A percentile compares a stretch with the other conserved stretches of the same genome.
These are phyloP conservation scores for Hortaea sp. DNA, from an alignment of 2,329 filamentous ascomycete genomes.

Conservation along the genomic window DNA sequence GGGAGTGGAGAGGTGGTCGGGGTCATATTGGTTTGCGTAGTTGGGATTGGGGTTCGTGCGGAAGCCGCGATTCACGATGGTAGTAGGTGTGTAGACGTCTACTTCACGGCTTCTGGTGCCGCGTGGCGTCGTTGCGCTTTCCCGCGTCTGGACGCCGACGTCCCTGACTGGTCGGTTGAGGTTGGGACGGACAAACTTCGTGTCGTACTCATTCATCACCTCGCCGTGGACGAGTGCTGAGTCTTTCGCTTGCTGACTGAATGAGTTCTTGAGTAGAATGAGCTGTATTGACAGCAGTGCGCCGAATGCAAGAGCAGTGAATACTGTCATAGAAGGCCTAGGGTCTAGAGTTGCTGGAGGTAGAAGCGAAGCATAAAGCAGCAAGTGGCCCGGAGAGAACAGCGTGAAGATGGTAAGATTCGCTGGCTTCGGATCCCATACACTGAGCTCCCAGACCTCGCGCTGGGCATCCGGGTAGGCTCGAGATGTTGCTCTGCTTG, in stretches of 20 bases:
- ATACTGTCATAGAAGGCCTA: constrained; percentile 73
- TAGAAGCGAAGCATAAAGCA: constrained; percentile 81
- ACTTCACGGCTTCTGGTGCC: constrained; percentile 36
- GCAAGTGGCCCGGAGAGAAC: constrained; percentile 88
- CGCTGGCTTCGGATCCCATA: constrained; percentile 88
- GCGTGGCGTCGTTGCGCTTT: constrained; percentile 22
- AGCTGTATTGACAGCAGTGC: constrained; percentile 67
- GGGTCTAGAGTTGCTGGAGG: constrained; percentile 67
- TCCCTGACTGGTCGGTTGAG: constrained; percentile 71
- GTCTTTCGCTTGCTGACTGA: constrained; percentile 79
- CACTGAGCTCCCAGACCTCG: constrained; percentile 88
- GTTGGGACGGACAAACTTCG: constrained; percentile 84
- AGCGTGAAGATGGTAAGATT: constrained; percentile 74
- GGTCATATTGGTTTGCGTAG: constrained; percentile 58
- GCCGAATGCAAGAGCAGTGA: constrained; percentile 71
- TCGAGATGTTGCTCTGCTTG: constrained; percentile 64
- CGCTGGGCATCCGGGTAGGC: constrained; percentile 71
- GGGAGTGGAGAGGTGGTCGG: constrained; percentile 38
- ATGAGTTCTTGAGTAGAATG: constrained; percentile 60
- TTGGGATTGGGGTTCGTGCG: constrained; percentile 74
- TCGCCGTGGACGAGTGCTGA: constrained; percentile 75
- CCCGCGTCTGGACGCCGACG: constrained; percentile 68
- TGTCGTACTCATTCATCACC: constrained; percentile 90
- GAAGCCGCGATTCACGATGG: constrained; percentile 64
- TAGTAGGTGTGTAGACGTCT: constrained; percentile 52